Percentiles rank a stretch among this genome's conserved stretches.
Evolutionary conservation across 306 rosid species (phyloP).

Genomic region (Glycyrrhiza uralensis): DNA sequence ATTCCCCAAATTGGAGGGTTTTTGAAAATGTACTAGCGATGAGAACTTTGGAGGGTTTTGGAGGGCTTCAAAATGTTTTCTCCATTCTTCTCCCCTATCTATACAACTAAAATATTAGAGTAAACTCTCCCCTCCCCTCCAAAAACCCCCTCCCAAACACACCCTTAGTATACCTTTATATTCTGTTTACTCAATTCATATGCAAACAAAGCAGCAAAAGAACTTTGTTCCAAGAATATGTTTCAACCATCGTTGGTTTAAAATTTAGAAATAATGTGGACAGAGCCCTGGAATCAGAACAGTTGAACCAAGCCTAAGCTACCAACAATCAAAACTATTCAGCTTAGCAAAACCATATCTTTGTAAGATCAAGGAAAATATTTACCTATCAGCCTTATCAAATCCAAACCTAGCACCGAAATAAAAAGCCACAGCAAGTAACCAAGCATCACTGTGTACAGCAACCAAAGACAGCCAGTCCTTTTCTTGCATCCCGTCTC

Average conservation of each 20-base stretch:
- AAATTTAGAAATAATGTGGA: neutral
- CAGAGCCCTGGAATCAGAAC: neutral
- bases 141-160: too few species aligned
- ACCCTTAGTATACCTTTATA: neutral
- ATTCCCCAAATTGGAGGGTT: too few species aligned
- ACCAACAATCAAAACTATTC: neutral
- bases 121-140: too few species aligned
- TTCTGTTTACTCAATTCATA: neutral
- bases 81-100: too few species aligned
- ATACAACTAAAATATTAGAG: too few species aligned
- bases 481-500: conserved; percentile 55
- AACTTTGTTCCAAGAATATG: neutral
- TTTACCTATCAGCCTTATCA: conserved; percentile 46
- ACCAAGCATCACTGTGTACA: conserved; percentile 51
- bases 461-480: conserved; percentile 56
- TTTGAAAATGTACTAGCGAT: too few species aligned
- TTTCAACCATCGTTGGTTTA: neutral
- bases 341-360: neutral
- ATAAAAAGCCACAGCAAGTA: conserved; percentile 49
- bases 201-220: neutral
- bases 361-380: neutral
- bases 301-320: neutral
- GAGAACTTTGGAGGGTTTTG: too few species aligned
- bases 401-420: conserved; percentile 51
- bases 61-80: too few species aligned